Evolutionary conservation across 306 rosid species (phyloP), one percentile per base, ranked within the genome.

Genomic region (Gillenia trifoliata): DNA sequence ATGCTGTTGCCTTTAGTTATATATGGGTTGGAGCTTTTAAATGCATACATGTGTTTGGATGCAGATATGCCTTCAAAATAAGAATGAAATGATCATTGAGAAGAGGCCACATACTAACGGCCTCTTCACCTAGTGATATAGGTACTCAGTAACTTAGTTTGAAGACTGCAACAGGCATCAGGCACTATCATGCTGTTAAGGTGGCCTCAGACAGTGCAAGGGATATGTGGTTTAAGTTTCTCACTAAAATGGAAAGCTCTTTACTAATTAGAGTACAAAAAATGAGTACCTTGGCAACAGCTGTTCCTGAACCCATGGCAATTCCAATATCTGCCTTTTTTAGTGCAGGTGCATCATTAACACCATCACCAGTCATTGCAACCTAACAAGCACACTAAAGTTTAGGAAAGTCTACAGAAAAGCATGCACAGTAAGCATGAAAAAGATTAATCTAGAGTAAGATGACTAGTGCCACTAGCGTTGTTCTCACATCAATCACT

Each of bases 291-390:
- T 94, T 94, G 54, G 98, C 95, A 79, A 94, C 98, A 60, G 97
- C 96, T 79, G 98, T 94, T 74, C 98, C 98, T 31, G 98, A 94
- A 72, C 99, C 99, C 99, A 94, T 94, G 78, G 97, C 95, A 78
- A 94, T 90, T 79, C 99, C 99, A 50, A 94, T 94, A 76, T 94
- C 96, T n/a, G 99, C 97, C 83, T 88, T 91, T 81, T 94, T 94
- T 47, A 94, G 84, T 36, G 99, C 99, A 66, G 99, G 99, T 66
- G 99, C 99, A 80, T 94, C 99, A 76, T 94, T 94, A 84, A 94
- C 99, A 55, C 99, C 99, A 30, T 94, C 99, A 71, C 99, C 99
- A 34, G 99, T 94, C 99, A 94, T 94, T 31, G 99, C 99, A 83
- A 94, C 99, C 97, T 93, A 84, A 66, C 72, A 74, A 72, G 73